Evolutionary conservation across 345 rosid species (phyloP).

Genomic region (Camelina neglecta): DNA sequence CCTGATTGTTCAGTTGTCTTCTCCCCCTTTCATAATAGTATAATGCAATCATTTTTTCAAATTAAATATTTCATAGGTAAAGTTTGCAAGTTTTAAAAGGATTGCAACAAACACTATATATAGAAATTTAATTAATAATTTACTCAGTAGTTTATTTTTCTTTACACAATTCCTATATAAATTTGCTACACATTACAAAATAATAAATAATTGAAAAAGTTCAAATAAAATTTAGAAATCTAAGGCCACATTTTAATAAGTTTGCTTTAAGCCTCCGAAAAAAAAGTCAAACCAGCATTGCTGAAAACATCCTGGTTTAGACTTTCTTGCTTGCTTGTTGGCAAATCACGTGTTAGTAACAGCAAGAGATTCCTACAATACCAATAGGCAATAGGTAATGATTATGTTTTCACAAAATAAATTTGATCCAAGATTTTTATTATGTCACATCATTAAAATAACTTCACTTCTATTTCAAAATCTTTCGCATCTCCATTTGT

Average conservation of each 20-base stretch:
- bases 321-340: constrained; percentile 31
- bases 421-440: background rate
- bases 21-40: background rate
- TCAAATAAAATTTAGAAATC: background rate
- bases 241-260: background rate
- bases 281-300: background rate
- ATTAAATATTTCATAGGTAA: background rate
- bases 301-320: background rate
- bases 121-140: no score
- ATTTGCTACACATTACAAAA: background rate
- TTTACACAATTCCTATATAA: background rate
- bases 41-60: background rate
- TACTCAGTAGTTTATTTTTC: background rate
- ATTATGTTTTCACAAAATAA: background rate
- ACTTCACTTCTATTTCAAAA: constrained; percentile 1
- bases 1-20: background rate
- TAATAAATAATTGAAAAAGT: background rate
- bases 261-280: background rate
- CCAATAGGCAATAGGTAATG: background rate
- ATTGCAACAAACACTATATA: background rate
- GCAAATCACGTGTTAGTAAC: constrained; percentile 42
- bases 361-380: constrained; percentile 47
- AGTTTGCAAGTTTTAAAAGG: background rate
- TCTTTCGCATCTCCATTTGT: background rate
- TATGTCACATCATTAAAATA: no score